These are phyloP conservation scores for Letharia lupina DNA, from an alignment of 495 filamentous ascomycete species.

Conservation along the genomic window DNA sequence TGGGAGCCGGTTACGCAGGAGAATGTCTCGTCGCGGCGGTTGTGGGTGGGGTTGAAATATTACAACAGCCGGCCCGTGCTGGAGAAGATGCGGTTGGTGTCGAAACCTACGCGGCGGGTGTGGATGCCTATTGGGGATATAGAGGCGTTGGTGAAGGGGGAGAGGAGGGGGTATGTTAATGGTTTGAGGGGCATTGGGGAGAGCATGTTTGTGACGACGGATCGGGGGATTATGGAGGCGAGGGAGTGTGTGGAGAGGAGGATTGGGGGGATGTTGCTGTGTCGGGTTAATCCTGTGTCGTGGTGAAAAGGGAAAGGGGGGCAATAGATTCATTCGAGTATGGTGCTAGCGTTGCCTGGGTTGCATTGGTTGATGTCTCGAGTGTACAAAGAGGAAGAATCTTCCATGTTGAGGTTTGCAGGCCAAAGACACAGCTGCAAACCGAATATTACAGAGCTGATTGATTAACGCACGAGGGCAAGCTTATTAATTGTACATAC, in stretches of 20 bases:
- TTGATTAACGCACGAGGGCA: neutral
- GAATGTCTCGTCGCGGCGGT: slow-evolving; percentile 66
- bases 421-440: neutral
- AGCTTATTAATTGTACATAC: slow-evolving; percentile 8
- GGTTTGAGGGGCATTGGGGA: slow-evolving; percentile 75
- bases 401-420: neutral
- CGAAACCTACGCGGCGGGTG: slow-evolving; percentile 67
- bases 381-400: neutral
- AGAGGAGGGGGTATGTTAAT: slow-evolving; percentile 52
- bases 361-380: neutral
- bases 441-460: slow-evolving; percentile 2
- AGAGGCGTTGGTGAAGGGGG: slow-evolving; percentile 55
- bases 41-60: slow-evolving; percentile 95
- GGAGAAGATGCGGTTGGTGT: slow-evolving; percentile 57
- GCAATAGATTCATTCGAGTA: slow-evolving; percentile 14
- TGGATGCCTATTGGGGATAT: slow-evolving; percentile 54
- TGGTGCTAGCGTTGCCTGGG: neutral
- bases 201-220: slow-evolving; percentile 70
- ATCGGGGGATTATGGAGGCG: slow-evolving; percentile 72
- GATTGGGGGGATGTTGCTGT: slow-evolving; percentile 75
- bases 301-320: slow-evolving; percentile 20
- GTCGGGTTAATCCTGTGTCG: slow-evolving; percentile 45
- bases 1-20: slow-evolving; percentile 53
- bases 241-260: slow-evolving; percentile 81
- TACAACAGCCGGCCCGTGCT: slow-evolving; percentile 81